phyloP scores from a whole-genome alignment of 352 stramenopile genomes.

The Phytophthora sansomeana region DNA sequence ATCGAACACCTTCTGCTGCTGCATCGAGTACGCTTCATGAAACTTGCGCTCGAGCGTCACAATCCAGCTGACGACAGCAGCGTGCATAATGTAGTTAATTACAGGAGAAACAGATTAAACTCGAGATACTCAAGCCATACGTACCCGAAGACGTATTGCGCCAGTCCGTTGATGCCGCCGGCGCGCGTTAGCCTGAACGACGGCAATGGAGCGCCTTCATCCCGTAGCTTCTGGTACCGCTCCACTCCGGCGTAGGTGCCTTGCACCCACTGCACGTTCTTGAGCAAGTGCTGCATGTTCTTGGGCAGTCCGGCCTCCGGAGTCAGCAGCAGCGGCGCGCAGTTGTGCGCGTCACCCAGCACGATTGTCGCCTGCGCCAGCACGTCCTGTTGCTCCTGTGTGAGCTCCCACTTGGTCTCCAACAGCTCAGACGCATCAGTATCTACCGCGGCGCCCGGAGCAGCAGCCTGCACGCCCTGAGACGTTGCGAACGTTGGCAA shows the following conservation, averaged over 20 bases:
- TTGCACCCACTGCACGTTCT: constrained; percentile 66
- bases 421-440: constrained; percentile 3
- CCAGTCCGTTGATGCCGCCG: constrained; percentile 68
- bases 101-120: neutral
- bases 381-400: constrained; percentile 40
- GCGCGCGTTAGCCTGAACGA: constrained; percentile 64
- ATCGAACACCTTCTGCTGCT: constrained; percentile 50
- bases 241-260: constrained; percentile 74
- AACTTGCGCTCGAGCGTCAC: constrained; percentile 73
- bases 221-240: constrained; percentile 45
- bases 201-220: constrained; percentile 3
- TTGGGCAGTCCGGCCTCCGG: constrained; percentile 21
- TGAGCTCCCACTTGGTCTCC: constrained; percentile 43
- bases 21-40: constrained; percentile 50
- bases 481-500: constrained; percentile 32
- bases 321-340: constrained; percentile 50
- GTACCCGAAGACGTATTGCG: constrained; percentile 72
- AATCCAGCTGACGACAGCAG: constrained; percentile 47
- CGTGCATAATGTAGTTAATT: neutral
- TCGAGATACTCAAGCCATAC: constrained; percentile 6
- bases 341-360: constrained; percentile 59
- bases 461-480: constrained; percentile 31
- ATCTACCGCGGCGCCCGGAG: constrained; percentile 19
- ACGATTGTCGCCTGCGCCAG: constrained; percentile 53
- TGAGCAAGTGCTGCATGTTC: constrained; percentile 43